A percentile compares a stretch with the other conserved stretches of the same genome.
phyloP scores from a whole-genome alignment of 164 flowering plant species.

The Vitis cinerea region DNA sequence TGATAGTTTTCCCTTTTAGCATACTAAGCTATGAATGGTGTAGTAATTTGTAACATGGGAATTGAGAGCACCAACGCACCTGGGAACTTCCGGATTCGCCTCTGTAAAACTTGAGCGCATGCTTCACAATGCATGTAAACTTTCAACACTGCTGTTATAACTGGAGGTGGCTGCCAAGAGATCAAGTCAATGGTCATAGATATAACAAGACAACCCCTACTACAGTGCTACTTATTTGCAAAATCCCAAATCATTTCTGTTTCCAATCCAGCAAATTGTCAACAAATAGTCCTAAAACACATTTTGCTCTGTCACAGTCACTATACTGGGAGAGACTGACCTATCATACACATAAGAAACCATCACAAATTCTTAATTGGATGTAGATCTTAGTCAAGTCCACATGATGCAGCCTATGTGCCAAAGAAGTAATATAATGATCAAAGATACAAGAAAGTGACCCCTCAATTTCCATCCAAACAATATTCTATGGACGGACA shows the following conservation, averaged over 20 bases:
- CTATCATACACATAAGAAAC: no score
- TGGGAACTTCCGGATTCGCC: slow-evolving; percentile 57
- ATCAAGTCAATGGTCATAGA: neutral
- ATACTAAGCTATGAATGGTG: neutral
- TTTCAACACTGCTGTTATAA: slow-evolving; percentile 51
- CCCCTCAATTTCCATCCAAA: no score
- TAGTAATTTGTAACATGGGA: neutral
- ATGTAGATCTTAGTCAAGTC: no score
- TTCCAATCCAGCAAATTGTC: neutral
- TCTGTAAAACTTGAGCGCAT: slow-evolving; percentile 71
- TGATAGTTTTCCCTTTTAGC: no score
- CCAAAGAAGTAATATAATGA: no score
- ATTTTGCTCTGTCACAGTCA: no score
- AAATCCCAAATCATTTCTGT: neutral
- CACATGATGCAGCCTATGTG: no score
- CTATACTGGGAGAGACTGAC: no score
- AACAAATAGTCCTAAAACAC: no score
- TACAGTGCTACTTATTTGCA: neutral
- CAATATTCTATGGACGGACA: no score
- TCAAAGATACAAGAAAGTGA: no score
- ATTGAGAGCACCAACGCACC: slow-evolving; percentile 33
- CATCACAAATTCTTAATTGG: no score
- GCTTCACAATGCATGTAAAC: slow-evolving; percentile 91
- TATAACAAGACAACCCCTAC: neutral
- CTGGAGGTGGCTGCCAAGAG: slow-evolving; percentile 57